A percentile compares a stretch with the other conserved stretches of the same genome.
phyloP scores from a whole-genome alignment of 768 basidiomycete genomes.

The Pleurotus citrinopileatus region DNA sequence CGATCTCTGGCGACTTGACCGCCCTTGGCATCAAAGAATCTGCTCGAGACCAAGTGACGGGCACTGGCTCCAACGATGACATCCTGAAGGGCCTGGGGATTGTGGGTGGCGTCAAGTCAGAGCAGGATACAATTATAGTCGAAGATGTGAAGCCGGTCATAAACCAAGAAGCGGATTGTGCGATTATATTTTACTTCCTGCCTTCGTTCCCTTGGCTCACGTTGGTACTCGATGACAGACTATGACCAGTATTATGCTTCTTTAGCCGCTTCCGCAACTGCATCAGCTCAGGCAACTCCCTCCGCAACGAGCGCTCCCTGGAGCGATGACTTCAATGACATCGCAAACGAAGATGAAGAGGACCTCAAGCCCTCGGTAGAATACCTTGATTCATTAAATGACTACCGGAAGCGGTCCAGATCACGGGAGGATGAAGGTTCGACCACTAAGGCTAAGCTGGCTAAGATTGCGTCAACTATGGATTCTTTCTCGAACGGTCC shows the following conservation, averaged over 20 bases:
- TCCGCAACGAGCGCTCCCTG: constrained; percentile 44
- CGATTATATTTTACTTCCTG: constrained; percentile 23
- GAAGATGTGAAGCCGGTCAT: constrained; percentile 42
- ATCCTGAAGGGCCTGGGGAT: constrained; percentile 68
- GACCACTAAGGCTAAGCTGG: constrained; percentile 32
- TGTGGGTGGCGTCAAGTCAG: constrained; percentile 33
- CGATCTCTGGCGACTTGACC: constrained; percentile 90
- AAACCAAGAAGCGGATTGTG: constrained; percentile 65
- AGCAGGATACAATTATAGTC: constrained; percentile 12
- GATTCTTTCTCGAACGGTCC: constrained; percentile 17
- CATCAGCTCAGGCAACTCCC: constrained; percentile 62
- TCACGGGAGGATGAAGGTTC: constrained; percentile 57
- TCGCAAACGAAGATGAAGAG: constrained; percentile 59
- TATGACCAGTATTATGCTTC: constrained; percentile 85
- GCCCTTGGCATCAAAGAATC: constrained; percentile 78
- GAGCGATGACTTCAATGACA: constrained; percentile 46
- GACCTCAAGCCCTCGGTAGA: constrained; percentile 66
- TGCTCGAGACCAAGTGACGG: constrained; percentile 44
- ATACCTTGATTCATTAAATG: constrained; percentile 67
- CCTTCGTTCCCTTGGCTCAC: background rate
- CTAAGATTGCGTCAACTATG: constrained; percentile 35
- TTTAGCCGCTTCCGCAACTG: constrained; percentile 56
- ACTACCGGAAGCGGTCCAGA: constrained; percentile 71
- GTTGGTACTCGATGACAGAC: constrained; percentile 36
- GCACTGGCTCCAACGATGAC: constrained; percentile 61